Base-by-base conservation (phyloP, 1,139 yeast species). In the Wickerhamomyces sp. region DNA sequence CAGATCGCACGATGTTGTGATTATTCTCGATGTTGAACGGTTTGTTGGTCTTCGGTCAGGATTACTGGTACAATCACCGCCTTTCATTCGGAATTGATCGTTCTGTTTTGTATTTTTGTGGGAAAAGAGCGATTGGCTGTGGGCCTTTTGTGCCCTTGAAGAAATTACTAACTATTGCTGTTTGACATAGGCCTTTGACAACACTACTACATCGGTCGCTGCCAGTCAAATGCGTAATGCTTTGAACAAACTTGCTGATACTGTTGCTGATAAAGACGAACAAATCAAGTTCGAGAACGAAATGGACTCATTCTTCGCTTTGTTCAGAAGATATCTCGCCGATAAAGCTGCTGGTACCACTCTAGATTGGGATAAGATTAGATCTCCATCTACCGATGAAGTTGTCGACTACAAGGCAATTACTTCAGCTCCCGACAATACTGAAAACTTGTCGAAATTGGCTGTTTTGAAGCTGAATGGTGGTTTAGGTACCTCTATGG, bases 401-500 rank as follows among this genome's bases (percentile, higher is more conserved):
- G 99, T 94, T 50, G 93, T 90, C 47, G 83, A 81, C 57, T 93
- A 88, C 71, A 61, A 68, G 40, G 62, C 73, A 34, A 75, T 88
- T 57, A 60, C 59, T 11, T 59, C 60, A 11, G 59, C 58, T 58
- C 38, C 72, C 37, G 69, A 67, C 14, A 64, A 68, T 44, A 61
- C 75, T 45, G 66, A 70, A 46, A 82, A 82, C 67, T 77, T 94
- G 63, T 70, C 81, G 58, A 91, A 91, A 68, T 78, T 93, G 65
- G 98, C 98, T 5, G 99, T 93, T 40, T 77, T 93, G 68, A 93
- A 93, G 72, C 79, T 93, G 65, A 93, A 93, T 66, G 99, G 99
- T 75, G 99, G 99, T 43, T 77, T 93, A 58, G 99, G 99, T 65
- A 93, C 99, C 35, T 91, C 99, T 14, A 93, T 93, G 99, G 99